Conservation (phyloP, 2,329 filamentous ascomycete species). For the Clarireedia hainanense region DNA sequence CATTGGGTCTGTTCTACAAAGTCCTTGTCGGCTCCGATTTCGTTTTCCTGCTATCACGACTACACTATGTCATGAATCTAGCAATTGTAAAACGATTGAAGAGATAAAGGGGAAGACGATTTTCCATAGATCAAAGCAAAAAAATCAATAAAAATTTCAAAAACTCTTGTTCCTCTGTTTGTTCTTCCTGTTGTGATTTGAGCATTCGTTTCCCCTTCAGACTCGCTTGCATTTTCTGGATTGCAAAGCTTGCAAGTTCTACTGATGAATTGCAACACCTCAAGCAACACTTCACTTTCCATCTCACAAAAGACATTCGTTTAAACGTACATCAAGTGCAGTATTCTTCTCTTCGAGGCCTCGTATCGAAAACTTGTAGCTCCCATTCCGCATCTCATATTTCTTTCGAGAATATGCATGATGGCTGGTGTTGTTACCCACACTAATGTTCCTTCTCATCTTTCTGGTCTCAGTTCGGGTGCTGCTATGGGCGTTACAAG, state of each 20-base stretch:
- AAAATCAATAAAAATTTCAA: constrained; percentile 16
- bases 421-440: background rate
- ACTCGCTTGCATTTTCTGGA: background rate
- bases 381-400: background rate
- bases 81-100: constrained; percentile 16
- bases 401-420: background rate
- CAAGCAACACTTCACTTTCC: no score
- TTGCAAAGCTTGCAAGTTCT: no score
- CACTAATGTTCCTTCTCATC: background rate
- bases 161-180: background rate
- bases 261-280: no score
- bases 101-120: constrained; percentile 18
- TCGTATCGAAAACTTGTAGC: no score
- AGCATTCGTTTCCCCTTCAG: background rate
- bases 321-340: no score
- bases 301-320: no score
- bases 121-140: constrained; percentile 23
- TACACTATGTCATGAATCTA: constrained; percentile 12
- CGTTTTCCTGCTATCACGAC: constrained; percentile 16
- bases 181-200: background rate
- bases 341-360: no score
- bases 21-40: constrained; percentile 20
- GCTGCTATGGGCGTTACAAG: background rate
- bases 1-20: constrained; percentile 21
- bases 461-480: background rate